Percentiles rank a stretch among this genome's conserved stretches.
Evolutionary conservation across 2,329 filamentous ascomycete species (phyloP).

Genomic region (Venturia nashicola): DNA sequence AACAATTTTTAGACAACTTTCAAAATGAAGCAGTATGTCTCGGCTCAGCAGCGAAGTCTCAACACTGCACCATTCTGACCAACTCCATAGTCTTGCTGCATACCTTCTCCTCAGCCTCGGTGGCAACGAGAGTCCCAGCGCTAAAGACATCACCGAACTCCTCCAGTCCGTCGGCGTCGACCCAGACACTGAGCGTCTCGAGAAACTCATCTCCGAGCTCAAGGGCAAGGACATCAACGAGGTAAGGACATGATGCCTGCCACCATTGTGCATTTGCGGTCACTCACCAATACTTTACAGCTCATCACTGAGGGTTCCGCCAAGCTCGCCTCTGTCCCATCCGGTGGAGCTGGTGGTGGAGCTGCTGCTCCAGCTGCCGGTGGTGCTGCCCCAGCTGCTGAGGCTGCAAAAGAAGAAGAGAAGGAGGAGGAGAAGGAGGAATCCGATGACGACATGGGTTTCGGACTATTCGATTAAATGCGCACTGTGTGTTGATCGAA

Average conservation of each 20-base stretch:
- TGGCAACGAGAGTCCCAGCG: conserved; percentile 82
- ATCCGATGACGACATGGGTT: conserved; percentile 63
- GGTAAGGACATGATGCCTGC: conserved; percentile 42
- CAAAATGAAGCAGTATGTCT: conserved; percentile 21
- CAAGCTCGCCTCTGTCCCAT: conserved; percentile 97
- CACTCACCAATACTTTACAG: conserved; percentile 33
- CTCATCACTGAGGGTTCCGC: conserved; percentile 77
- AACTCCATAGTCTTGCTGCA: conserved; percentile 99
- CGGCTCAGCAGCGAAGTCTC: conserved; percentile 15
- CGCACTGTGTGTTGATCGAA: conserved; percentile 14
- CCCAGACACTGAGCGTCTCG: conserved; percentile 75
- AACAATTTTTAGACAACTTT: conserved; percentile 1
- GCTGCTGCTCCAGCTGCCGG: conserved; percentile 48
- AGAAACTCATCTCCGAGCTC: conserved; percentile 80
- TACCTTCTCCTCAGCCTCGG: conserved; percentile 94
- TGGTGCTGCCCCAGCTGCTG: conserved; percentile 54
- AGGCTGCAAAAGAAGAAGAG: conserved; percentile 40
- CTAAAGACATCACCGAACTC: conserved; percentile 74
- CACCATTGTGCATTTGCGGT: neutral
- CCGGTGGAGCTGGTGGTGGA: conserved; percentile 73
- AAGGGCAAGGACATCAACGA: conserved; percentile 85
- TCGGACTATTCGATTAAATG: conserved; percentile 54
- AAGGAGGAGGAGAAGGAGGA: conserved; percentile 66
- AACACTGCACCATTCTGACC: conserved; percentile 34
- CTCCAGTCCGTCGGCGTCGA: conserved; percentile 93